Evolutionary conservation across 83 land plant genomes (phyloP).

Genomic region (Picea abies): DNA sequence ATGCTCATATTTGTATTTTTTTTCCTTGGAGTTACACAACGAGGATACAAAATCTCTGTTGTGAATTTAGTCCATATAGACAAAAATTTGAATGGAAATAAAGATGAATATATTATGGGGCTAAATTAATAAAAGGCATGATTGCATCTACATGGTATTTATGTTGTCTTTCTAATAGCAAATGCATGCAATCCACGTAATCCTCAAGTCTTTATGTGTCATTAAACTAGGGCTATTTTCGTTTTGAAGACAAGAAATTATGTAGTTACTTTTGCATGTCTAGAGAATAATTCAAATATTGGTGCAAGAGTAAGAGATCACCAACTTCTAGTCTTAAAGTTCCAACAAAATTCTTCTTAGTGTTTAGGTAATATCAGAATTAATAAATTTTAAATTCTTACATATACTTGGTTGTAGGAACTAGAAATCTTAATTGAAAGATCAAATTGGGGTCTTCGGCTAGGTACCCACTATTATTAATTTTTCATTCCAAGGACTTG

Average conservation of each 20-base stretch:
- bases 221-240: not conserved
- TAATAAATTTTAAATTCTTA: not conserved
- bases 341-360: not conserved
- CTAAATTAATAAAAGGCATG: too few relatives aligned
- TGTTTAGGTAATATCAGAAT: not conserved
- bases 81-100: not conserved
- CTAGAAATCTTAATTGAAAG: too few relatives aligned
- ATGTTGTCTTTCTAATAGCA: not conserved
- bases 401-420: not conserved
- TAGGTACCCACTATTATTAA: too few relatives aligned
- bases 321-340: too few relatives aligned
- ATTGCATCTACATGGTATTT: not conserved
- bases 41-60: not conserved
- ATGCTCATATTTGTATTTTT: not conserved
- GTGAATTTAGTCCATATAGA: not conserved
- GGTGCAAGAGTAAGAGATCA: not conserved
- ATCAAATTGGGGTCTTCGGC: too few relatives aligned
- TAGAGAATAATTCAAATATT: conserved; percentile 1
- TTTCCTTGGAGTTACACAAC: not conserved
- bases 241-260: not conserved
- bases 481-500: too few relatives aligned
- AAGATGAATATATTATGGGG: conserved; percentile 1
- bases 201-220: not conserved
- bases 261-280: not conserved
- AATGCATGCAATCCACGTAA: not conserved